Conservation (phyloP, 2,329 filamentous ascomycete genomes). For the Dactylellina parvicollis region DNA sequence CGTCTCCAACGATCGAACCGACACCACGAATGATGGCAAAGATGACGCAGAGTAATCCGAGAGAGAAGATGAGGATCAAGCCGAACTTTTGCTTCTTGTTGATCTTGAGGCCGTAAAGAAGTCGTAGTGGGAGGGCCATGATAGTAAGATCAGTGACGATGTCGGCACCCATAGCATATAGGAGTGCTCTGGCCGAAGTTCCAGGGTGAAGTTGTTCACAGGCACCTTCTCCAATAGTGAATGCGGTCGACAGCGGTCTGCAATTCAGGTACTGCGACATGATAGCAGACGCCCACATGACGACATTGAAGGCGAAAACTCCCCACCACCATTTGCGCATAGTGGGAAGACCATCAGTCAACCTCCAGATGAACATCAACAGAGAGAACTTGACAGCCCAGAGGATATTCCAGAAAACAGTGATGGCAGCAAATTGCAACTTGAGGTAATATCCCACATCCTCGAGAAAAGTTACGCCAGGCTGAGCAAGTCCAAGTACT, state of each 20-base stretch:
- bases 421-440: conserved; percentile 59
- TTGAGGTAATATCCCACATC: conserved; percentile 57
- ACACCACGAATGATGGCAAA: conserved; percentile 59
- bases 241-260: conserved; percentile 58
- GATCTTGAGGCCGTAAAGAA: conserved; percentile 59
- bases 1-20: conserved; percentile 46
- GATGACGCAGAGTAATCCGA: conserved; percentile 59
- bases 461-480: conserved; percentile 26
- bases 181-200: conserved; percentile 49
- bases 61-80: conserved; percentile 58
- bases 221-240: conserved; percentile 57
- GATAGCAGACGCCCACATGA: conserved; percentile 58
- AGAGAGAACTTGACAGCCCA: conserved; percentile 59
- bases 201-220: conserved; percentile 47
- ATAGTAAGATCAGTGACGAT: conserved; percentile 59
- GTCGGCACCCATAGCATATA: conserved; percentile 58
- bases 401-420: conserved; percentile 59
- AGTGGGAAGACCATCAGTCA: conserved; percentile 57
- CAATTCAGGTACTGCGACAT: conserved; percentile 58
- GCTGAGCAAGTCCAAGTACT: conserved; percentile 40
- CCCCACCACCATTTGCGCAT: conserved; percentile 59
- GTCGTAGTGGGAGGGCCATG: conserved; percentile 59
- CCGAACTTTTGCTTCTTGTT: conserved; percentile 58
- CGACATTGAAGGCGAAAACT: conserved; percentile 57
- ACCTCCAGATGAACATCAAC: conserved; percentile 58